Evolutionary conservation across 2,329 filamentous ascomycete species (phyloP), one percentile per base, ranked within the genome.

Genomic region (Verticillium dahliae): DNA sequence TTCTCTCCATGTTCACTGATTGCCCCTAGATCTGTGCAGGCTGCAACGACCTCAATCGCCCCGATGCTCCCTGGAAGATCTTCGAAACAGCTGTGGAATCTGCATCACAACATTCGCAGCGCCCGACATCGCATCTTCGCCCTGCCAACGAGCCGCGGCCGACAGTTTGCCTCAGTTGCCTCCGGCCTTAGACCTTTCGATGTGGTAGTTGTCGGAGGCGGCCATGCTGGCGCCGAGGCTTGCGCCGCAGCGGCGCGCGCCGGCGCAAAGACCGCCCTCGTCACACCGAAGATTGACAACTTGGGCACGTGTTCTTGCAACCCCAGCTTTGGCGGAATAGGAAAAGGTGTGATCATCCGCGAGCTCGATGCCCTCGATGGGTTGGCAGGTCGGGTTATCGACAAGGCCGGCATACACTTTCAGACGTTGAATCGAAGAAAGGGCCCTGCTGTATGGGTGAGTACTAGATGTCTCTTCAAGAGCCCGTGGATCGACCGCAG

Each of bases 221-320:
- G 95, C 34, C 95, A 99, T 80, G 95, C 95, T 61, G 95, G 95
- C 57, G 90, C 92, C 60, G 95, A 99, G 80, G 95, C 95, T 62
- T 94, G 90, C 66, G 89, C 95, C 11, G 95, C 94, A 2, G 91
- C 95, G 14, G 95, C 95, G 55, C 86, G 95, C 70, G 85, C 90
- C 15, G 95, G 95, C 59, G 95, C 94, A 58, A 87, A 88, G 69
- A 98, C 95, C 52, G 94, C 90, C 1, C 84, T 99, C 67, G 82
- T 99, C 57, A 99, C 95, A 1, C 95, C 94, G 2, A 92, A 90
- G 63, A 75, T 91, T 62, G 88, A 93, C 62, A 97, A 97, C 69
- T 87, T 98, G 22, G 94, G 94, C 61, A 91, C 95, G 35, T 98
- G 94, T 78, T 97, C 93, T 39, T 98, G 94, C 78, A 98, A 98